Evolutionary conservation across 129 eudicot genomes (phyloP), one percentile per base, ranked within the genome.

Genomic region (Solidago caesia): DNA sequence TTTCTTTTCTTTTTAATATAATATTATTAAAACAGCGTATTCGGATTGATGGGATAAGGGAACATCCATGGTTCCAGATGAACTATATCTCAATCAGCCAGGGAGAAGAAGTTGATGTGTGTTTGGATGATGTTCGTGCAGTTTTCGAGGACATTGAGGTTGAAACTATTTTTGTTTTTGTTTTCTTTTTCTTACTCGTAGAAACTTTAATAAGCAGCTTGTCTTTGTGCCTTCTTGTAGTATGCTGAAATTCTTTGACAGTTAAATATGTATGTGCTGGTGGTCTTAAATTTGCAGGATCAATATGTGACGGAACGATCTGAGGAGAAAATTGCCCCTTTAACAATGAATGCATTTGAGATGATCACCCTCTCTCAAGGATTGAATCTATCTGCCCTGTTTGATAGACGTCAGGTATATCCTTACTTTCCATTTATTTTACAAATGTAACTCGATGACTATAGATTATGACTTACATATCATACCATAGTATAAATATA

Each of bases 351-450:
- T 78, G 99, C 97, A 14, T 95, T 95, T 91, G 99, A 95, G 87
- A 95, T 95, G 99, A 95, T 95, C 62, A 95, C 97, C 13, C 89
- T 95, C 62, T 95, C 99, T 75, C 99, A 95, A 74, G 99, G 99
- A 71, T 75, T 95, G 49, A 91, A 95, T 68, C 85, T 95, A 75
- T 91, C 99, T 48, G 92, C 96, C 47, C 78, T 95, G 80, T 95
- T 95, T 79, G 99, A 95, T 76, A 82, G 99, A 83, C 89, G 87
- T 21, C 99, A 95, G 99, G 99, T 95, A 89, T 48, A 9, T 72
- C 41, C 69, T 26, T 6, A 61, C 57, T 51, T 39, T 25, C 67
- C 25, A 21, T 71, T 48, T 13, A 53, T 67, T 44, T 67, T 64
- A 42, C 74, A 49, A 12, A 26, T 63, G 58, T 57, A 70, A 61